These are phyloP conservation scores for Penicillium malachiteum DNA, from an alignment of 495 filamentous ascomycete genomes.

Conservation along the genomic window DNA sequence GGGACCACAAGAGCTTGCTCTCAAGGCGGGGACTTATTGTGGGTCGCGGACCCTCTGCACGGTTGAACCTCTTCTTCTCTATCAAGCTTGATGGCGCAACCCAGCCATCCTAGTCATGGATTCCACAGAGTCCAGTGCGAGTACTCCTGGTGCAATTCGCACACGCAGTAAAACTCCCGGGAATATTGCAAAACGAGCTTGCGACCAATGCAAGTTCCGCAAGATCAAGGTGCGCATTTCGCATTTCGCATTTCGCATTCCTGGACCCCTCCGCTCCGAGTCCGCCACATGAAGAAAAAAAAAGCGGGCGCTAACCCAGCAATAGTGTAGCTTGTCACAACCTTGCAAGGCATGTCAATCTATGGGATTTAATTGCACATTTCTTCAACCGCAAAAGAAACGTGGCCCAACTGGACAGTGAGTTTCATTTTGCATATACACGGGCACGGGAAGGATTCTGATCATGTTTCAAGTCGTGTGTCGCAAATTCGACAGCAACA, in stretches of 20 bases:
- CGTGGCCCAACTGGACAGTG: slow-evolving; percentile 43
- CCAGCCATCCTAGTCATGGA: slow-evolving; percentile 19
- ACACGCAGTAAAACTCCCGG: slow-evolving; percentile 26
- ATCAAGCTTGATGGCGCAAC: slow-evolving; percentile 16
- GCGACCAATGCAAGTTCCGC: slow-evolving; percentile 46
- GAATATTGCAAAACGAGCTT: slow-evolving; percentile 36
- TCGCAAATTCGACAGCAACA: slow-evolving; percentile 45
- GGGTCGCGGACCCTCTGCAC: slow-evolving; percentile 16
- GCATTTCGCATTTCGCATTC: slow-evolving; percentile 3
- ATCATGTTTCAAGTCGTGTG: slow-evolving; percentile 29
- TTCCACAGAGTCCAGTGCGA: slow-evolving; percentile 17
- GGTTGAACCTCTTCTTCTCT: slow-evolving; percentile 6
- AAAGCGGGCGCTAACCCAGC: slow-evolving; percentile 16
- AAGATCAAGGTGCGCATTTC: slow-evolving; percentile 36
- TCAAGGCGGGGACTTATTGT: slow-evolving; percentile 10
- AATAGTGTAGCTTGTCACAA: slow-evolving; percentile 41
- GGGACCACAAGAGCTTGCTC: too few species aligned
- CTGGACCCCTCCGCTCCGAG: slow-evolving; percentile 5
- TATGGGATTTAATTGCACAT: slow-evolving; percentile 47
- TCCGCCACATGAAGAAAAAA: neutral
- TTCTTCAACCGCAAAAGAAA: slow-evolving; percentile 46
- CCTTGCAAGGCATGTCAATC: slow-evolving; percentile 40
- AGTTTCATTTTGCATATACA: slow-evolving; percentile 15
- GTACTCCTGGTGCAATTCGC: slow-evolving; percentile 28
- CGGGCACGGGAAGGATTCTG: slow-evolving; percentile 4